Percentiles rank a stretch among this genome's conserved stretches.
phyloP scores from a whole-genome alignment of 2,329 filamentous ascomycete species.

The Cadophora gregata region DNA sequence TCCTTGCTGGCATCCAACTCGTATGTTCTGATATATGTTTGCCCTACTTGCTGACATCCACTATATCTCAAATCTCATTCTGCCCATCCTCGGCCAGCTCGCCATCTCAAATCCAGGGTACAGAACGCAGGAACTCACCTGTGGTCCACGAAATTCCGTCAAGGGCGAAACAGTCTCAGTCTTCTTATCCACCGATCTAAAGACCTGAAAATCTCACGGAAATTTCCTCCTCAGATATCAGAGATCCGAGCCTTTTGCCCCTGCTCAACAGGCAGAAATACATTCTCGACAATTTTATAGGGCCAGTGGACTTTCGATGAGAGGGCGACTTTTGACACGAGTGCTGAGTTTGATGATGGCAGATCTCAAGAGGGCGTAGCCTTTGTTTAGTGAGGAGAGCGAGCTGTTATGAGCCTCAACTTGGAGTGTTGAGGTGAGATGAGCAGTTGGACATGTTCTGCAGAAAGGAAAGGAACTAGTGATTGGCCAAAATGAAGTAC shows the following conservation, averaged over 20 bases:
- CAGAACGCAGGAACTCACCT: conserved; percentile 21
- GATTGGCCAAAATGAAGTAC: too few relatives aligned
- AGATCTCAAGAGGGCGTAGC: conserved; percentile 53
- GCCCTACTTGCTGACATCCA: too few relatives aligned
- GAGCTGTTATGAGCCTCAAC: conserved; percentile 54
- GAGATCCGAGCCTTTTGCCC: conserved; percentile 48
- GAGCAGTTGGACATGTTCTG: too few relatives aligned
- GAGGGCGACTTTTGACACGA: conserved; percentile 42
- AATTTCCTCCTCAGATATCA: conserved; percentile 38
- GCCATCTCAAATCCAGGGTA: background rate
- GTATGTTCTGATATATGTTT: too few relatives aligned
- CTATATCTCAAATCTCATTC: background rate
- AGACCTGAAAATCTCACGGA: conserved; percentile 23
- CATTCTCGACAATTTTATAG: conserved; percentile 41
- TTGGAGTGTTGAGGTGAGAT: too few relatives aligned
- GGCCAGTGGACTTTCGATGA: conserved; percentile 45
- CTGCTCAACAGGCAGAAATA: conserved; percentile 41
- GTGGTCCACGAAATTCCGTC: conserved; percentile 23
- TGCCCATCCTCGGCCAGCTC: background rate
- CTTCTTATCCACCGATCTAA: conserved; percentile 21
- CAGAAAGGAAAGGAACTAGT: too few relatives aligned
- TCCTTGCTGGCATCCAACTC: too few relatives aligned
- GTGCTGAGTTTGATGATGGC: conserved; percentile 49
- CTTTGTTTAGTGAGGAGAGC: conserved; percentile 55
- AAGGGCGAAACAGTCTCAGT: conserved; percentile 25